phyloP scores from a whole-genome alignment of 139 green algal species.

The Haematococcus sp. region DNA sequence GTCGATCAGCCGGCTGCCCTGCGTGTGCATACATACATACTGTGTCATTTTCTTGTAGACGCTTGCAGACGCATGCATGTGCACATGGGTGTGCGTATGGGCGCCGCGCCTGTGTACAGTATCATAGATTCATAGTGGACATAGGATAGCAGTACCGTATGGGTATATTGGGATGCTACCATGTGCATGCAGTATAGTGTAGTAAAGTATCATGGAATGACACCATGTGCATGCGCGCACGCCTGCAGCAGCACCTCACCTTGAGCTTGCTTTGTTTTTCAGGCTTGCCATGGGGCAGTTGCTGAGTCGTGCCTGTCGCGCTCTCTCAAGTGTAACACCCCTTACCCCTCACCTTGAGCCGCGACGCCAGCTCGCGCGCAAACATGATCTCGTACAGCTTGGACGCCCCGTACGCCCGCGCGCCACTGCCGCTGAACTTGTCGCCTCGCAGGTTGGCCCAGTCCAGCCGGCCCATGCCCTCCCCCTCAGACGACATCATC shows the following conservation, averaged over 20 bases:
- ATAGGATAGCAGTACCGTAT: too few species aligned
- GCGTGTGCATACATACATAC: neutral
- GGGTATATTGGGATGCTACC: too few species aligned
- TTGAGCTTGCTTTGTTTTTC: too few species aligned
- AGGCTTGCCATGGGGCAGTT: neutral
- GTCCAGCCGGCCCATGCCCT: constrained; percentile 27
- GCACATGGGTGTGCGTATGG: neutral
- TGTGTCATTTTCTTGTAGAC: too few species aligned
- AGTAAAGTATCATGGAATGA: too few species aligned
- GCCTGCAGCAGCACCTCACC: too few species aligned
- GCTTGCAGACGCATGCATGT: too few species aligned
- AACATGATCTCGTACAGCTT: constrained; percentile 33
- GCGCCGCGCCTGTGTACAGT: too few species aligned
- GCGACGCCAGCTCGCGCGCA: constrained; percentile 15
- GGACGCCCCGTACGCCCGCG: constrained; percentile 13
- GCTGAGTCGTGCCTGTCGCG: neutral
- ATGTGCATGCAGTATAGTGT: too few species aligned
- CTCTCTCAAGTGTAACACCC: too few species aligned
- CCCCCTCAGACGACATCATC: constrained; percentile 16
- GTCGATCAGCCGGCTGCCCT: neutral
- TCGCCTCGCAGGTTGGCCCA: constrained; percentile 22
- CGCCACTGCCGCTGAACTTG: constrained; percentile 28
- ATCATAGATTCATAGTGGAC: too few species aligned
- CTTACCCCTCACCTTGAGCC: constrained; percentile 15
- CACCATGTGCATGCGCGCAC: too few species aligned